phyloP scores from a whole-genome alignment of 2,329 filamentous ascomycete genomes.

The Diaporthe humulicola region DNA sequence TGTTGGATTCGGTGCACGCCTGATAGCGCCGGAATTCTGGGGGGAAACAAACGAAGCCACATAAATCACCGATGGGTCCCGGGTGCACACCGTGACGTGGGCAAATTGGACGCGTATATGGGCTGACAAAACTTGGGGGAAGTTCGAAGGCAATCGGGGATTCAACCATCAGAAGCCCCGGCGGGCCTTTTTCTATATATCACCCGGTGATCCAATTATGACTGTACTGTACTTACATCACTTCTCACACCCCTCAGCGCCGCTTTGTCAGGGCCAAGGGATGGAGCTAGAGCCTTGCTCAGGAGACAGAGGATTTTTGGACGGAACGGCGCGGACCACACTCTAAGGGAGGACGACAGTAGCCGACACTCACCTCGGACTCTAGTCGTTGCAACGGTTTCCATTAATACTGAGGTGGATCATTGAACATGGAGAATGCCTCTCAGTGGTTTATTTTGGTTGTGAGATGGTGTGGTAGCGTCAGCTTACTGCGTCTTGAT shows the following conservation, averaged over 20 bases:
- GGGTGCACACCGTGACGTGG: not conserved
- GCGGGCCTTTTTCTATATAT: conserved; percentile 12
- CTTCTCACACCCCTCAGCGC: not conserved
- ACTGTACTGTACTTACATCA: conserved; percentile 10
- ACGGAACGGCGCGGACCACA: conserved; percentile 25
- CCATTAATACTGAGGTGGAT: conserved; percentile 23
- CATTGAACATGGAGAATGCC: not conserved
- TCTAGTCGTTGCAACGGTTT: not conserved
- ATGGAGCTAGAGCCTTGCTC: not conserved
- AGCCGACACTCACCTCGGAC: conserved; percentile 18
- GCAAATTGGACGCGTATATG: not conserved
- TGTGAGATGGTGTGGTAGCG: conserved; percentile 19
- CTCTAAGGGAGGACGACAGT: not conserved
- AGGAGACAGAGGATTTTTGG: conserved; percentile 4
- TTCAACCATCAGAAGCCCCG: not conserved
- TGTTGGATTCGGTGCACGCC: not conserved
- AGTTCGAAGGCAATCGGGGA: conserved; percentile 18
- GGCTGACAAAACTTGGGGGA: not conserved
- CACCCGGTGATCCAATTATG: not conserved
- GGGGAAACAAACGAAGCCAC: not conserved
- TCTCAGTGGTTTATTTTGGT: conserved; percentile 27
- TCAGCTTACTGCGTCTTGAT: conserved; percentile 28
- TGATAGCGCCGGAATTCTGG: not conserved
- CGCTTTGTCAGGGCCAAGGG: not conserved
- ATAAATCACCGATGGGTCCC: not conserved